Conservation (phyloP, 2,329 filamentous ascomycete genomes). For the Diaporthe eres region DNA sequence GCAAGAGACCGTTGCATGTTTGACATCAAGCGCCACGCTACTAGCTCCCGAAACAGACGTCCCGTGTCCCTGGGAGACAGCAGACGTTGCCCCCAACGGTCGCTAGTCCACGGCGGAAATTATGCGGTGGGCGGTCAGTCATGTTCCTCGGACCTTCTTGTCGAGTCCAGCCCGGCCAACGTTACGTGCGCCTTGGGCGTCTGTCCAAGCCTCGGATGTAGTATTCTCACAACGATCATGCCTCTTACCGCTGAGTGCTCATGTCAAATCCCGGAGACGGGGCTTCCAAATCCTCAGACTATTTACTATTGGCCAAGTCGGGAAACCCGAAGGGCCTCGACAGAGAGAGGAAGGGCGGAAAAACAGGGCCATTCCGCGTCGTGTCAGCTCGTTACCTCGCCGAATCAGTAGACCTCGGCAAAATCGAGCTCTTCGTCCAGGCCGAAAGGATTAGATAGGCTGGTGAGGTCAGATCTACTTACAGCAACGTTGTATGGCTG, state of each 20-base stretch:
- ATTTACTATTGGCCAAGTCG: neutral
- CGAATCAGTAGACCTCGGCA: neutral
- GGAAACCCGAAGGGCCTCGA: neutral
- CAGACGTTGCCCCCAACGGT: conserved; percentile 16
- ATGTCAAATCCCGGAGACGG: neutral
- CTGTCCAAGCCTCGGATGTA: conserved; percentile 7
- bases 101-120: neutral
- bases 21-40: conserved; percentile 10
- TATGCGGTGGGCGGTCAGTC: neutral
- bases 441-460: neutral
- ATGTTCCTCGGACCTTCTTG: neutral
- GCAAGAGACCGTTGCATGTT: neutral
- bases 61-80: neutral
- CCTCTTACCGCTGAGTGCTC: neutral
- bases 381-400: neutral
- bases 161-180: conserved; percentile 2
- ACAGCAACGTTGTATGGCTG: neutral
- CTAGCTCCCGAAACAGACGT: conserved; percentile 18
- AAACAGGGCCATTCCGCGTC: neutral
- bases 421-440: neutral
- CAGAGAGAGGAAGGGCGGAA: neutral
- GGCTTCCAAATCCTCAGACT: too few relatives aligned
- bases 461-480: neutral
- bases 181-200: conserved; percentile 7
- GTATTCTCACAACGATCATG: neutral